Conservation (phyloP, 371 early-diverging fungal genomes). For the Mucor piriformis region DNA sequence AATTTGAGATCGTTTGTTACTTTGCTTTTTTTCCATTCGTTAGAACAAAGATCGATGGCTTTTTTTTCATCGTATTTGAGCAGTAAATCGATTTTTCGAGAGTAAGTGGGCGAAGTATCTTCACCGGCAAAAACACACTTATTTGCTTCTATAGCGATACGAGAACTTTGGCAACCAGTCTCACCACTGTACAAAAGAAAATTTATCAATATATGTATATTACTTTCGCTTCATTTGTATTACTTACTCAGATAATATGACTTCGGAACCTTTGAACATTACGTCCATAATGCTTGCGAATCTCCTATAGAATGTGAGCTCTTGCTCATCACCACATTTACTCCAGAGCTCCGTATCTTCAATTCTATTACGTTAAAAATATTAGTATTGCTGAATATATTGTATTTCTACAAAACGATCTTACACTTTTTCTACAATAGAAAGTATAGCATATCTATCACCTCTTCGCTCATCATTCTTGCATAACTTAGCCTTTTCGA, state of each 20-base stretch:
- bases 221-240: conserved; percentile 6
- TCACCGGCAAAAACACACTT: conserved; percentile 7
- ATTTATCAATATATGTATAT: conserved; percentile 3
- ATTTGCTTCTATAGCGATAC: conserved; percentile 8
- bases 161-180: conserved; percentile 3
- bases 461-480: conserved; percentile 2
- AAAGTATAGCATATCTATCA: neutral
- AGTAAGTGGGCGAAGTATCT: conserved; percentile 1
- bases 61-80: conserved; percentile 4
- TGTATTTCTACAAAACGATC: conserved; percentile 12
- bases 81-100: conserved; percentile 13
- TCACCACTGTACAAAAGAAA: conserved; percentile 17
- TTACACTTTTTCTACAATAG: conserved; percentile 6
- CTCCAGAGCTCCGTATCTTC: conserved; percentile 10
- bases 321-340: conserved; percentile 5
- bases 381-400: conserved; percentile 13
- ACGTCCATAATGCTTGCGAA: conserved; percentile 4
- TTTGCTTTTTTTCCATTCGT: conserved; percentile 14
- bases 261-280: neutral
- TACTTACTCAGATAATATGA: conserved; percentile 15
- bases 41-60: conserved; percentile 6
- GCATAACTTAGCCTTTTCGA: conserved; percentile 2
- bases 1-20: conserved; percentile 3
- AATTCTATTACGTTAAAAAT: conserved; percentile 10
- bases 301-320: conserved; percentile 6